Conservation (phyloP, 176 grass and related monocot species). For the Puya raimondii region DNA sequence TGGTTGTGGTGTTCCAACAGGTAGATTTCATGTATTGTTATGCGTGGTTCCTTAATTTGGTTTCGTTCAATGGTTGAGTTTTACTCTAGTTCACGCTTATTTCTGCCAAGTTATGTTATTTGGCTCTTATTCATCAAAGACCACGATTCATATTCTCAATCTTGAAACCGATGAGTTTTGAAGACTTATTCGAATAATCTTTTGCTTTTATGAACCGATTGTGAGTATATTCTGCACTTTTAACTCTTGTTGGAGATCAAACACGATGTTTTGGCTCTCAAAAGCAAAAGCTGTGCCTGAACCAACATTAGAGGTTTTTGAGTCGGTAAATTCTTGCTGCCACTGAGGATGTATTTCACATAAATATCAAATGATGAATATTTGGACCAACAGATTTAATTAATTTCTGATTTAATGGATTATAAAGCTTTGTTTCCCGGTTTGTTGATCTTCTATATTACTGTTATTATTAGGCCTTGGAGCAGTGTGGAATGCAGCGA, state of each 20-base stretch:
- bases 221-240: too few relatives aligned
- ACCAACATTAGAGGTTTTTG: background rate
- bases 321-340: too few relatives aligned
- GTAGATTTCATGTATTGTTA: conserved; percentile 23
- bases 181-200: too few relatives aligned
- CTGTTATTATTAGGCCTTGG: conserved; percentile 59
- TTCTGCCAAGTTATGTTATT: too few relatives aligned
- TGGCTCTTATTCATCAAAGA: too few relatives aligned
- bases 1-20: conserved; percentile 91
- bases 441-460: background rate
- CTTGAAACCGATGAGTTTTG: too few relatives aligned
- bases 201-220: too few relatives aligned
- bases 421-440: background rate
- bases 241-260: background rate
- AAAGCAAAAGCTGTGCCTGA: background rate
- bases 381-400: too few relatives aligned
- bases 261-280: background rate
- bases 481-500: conserved; percentile 97
- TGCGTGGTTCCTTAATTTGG: background rate
- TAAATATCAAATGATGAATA: background rate
- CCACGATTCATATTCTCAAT: too few relatives aligned
- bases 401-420: background rate
- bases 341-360: background rate
- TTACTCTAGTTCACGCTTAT: too few relatives aligned
- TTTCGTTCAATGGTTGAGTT: too few relatives aligned